Conservation (phyloP, 2,329 filamentous ascomycete species). For the Fulvia fulva region DNA sequence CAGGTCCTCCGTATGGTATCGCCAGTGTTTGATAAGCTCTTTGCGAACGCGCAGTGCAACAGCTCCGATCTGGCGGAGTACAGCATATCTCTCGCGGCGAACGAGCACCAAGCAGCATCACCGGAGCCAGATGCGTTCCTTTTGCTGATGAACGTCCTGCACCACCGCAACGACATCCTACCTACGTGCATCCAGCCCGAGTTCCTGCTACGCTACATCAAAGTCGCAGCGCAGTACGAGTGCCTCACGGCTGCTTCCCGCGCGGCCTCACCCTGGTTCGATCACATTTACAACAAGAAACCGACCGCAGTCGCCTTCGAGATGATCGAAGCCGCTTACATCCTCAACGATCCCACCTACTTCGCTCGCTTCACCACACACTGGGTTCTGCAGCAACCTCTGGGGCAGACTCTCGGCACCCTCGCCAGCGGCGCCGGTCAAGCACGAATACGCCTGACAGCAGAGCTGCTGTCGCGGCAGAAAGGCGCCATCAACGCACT, state of each 20-base stretch:
- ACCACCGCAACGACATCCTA: conserved; percentile 27
- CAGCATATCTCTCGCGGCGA: not conserved
- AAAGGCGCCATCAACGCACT: conserved; percentile 10
- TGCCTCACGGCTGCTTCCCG: conserved; percentile 24
- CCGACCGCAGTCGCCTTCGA: conserved; percentile 12
- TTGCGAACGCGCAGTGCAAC: not conserved
- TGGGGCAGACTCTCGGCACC: conserved; percentile 1
- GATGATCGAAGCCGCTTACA: conserved; percentile 24
- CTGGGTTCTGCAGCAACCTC: conserved; percentile 18
- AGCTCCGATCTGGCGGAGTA: not conserved
- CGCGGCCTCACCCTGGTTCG: conserved; percentile 26
- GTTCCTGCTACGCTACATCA: conserved; percentile 22
- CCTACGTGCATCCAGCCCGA: conserved; percentile 23
- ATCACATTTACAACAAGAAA: conserved; percentile 24
- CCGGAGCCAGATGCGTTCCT: conserved; percentile 24
- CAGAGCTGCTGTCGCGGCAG: conserved; percentile 18
- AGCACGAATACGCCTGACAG: conserved; percentile 9
- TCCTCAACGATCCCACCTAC: conserved; percentile 29
- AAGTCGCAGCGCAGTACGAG: conserved; percentile 22
- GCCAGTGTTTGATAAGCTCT: conserved; percentile 21
- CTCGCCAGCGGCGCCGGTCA: conserved; percentile 1
- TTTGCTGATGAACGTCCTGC: conserved; percentile 27
- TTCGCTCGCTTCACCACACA: conserved; percentile 29
- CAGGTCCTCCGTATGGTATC: conserved; percentile 22
- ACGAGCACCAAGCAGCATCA: not conserved